A percentile compares a stretch with the other conserved stretches of the same genome.
phyloP scores from a whole-genome alignment of 2,329 filamentous ascomycete species.

The Aspergillus nomiae region DNA sequence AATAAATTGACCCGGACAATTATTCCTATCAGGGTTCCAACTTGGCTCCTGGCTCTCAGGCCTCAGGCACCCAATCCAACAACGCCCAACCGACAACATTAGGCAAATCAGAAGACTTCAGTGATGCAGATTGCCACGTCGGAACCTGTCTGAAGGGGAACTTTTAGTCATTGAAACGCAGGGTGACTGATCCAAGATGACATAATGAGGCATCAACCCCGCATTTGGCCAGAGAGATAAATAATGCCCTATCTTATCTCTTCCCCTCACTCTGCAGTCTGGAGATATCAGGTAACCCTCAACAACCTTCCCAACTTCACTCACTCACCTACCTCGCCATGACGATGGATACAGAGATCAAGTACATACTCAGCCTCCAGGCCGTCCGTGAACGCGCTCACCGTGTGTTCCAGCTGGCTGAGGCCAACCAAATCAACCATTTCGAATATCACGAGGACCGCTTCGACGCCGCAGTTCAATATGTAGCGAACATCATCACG shows the following conservation, averaged over 20 bases:
- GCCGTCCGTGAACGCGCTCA: slow-evolving; percentile 32
- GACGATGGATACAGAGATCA: slow-evolving; percentile 25
- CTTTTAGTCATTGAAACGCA: slow-evolving; percentile 7
- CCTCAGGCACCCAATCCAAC: not conserved
- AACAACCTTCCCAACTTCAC: not conserved
- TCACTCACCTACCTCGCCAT: not conserved
- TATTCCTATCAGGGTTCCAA: not conserved
- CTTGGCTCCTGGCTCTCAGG: not conserved
- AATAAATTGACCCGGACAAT: not conserved
- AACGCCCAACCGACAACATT: not conserved
- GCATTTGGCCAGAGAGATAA: slow-evolving; percentile 1
- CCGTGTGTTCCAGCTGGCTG: slow-evolving; percentile 38
- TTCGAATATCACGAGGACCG: slow-evolving; percentile 45
- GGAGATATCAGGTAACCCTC: not conserved
- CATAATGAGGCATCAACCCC: slow-evolving; percentile 7
- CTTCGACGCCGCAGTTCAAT: slow-evolving; percentile 45
- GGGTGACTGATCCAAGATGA: not conserved
- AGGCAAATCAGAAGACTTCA: not conserved
- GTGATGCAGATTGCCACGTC: not conserved
- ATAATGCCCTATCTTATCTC: slow-evolving; percentile 2
- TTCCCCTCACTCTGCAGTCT: not conserved
- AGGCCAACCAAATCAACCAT: slow-evolving; percentile 42
- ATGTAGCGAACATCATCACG: slow-evolving; percentile 47
- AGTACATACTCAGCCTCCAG: slow-evolving; percentile 31
- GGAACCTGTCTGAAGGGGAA: not conserved